Evolutionary conservation across 768 basidiomycete species (phyloP).

Genomic region (Boletus vermiculosoides): DNA sequence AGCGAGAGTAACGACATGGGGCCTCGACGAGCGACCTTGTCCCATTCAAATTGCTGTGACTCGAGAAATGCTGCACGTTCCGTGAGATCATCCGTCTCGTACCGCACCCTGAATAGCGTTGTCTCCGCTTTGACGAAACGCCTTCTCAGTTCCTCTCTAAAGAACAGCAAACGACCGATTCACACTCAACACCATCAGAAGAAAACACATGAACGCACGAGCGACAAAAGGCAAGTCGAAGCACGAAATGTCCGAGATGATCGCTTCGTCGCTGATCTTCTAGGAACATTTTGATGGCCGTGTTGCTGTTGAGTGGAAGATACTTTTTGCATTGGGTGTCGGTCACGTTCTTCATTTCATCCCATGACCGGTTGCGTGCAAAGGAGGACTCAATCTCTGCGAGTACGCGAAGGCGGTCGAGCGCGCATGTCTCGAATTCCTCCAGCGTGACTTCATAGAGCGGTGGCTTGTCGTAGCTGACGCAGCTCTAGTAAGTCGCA

Average conservation of each 20-base stretch:
- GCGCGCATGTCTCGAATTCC: conserved; percentile 89
- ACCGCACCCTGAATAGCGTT: conserved; percentile 80
- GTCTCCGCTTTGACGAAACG: conserved; percentile 90
- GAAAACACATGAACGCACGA: conserved; percentile 59
- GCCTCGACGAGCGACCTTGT: conserved; percentile 41
- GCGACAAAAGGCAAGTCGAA: conserved; percentile 92
- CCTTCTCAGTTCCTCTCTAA: conserved; percentile 83
- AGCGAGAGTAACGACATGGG: neutral
- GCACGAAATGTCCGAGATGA: conserved; percentile 89
- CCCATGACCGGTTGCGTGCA: conserved; percentile 78
- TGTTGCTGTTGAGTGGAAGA: conserved; percentile 63
- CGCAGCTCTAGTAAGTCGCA: conserved; percentile 7
- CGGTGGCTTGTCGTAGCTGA: conserved; percentile 85
- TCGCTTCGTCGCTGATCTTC: conserved; percentile 76
- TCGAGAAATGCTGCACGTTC: conserved; percentile 67
- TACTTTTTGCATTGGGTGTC: conserved; percentile 67
- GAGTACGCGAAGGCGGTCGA: conserved; percentile 83
- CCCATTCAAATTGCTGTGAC: conserved; percentile 58
- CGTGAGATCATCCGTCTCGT: conserved; percentile 54
- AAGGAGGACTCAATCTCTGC: conserved; percentile 90
- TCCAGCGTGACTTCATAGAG: conserved; percentile 88
- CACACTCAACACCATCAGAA: neutral
- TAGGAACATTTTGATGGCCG: conserved; percentile 44
- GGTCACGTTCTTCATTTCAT: conserved; percentile 70
- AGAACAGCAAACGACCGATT: neutral